Evolutionary conservation across 139 green algal genomes (phyloP), one percentile per base, ranked within the genome.

Genomic region (Trebouxia sp.): DNA sequence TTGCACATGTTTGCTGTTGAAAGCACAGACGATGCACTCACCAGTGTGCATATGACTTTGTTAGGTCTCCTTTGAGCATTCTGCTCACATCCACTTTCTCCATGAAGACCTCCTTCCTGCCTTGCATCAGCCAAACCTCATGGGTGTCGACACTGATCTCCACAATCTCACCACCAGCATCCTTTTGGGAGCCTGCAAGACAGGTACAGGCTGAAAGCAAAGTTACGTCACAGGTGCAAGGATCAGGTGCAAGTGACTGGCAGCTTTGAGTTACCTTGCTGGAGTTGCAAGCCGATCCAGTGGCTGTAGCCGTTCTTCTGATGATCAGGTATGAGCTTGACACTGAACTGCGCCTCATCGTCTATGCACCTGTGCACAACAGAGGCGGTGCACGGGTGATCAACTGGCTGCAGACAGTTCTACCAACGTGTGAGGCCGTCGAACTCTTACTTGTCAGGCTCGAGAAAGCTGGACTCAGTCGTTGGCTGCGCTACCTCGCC

Each of bases 31-130:
- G 17, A 15, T 8, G 5, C 6, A 53, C 74, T 55, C 14, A 83
- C 83, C 83, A 87, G 55, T 85, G 79, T 8, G 83, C 83, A 28
- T 50, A 41, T 42, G 66, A 62, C 30, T 80, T 77, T 14, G 41
- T 53, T 11, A 87, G 50, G 42, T 85, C 67, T 26, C 82, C 82
- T 50, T 4, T 35, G 20, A 56, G 45, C 66, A 76, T 28, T 3
- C 14, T 43, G 6, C 20, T 30, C 17, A 76, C 17, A 41, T 80
- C 43, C 8, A 62, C 39, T 38, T 53, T 50, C n/a, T 48, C 24
- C 41, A 47, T 67, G 45, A 79, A 72, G 3, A 76, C 32, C 24
- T 75, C 72, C 32, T 80, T 79, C 43, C 15, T 56, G 30, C 82
- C 82, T 17, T 53, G 37, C 66, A 80, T 32, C 50, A 85, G 39